phyloP scores from a whole-genome alignment of 2,329 filamentous ascomycete species.

The Fusarium praegraminearum region DNA sequence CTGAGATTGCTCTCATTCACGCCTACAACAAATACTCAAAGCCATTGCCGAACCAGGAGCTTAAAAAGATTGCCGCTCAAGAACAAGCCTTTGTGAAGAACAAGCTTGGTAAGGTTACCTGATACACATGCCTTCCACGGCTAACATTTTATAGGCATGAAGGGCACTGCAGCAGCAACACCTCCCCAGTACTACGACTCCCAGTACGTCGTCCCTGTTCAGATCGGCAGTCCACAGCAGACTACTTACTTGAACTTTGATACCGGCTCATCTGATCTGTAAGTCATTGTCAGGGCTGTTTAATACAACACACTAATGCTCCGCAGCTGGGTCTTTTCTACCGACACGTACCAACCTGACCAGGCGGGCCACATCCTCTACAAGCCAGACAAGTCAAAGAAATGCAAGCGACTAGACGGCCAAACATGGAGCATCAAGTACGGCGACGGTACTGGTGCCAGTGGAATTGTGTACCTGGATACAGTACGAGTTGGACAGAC shows the following conservation, averaged over 20 bases:
- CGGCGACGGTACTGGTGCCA: slow-evolving; percentile 73
- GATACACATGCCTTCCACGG: fast-evolving
- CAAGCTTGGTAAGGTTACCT: slow-evolving; percentile 39
- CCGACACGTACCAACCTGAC: slow-evolving; percentile 61
- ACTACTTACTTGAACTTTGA: slow-evolving; percentile 76
- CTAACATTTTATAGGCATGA: slow-evolving; percentile 14
- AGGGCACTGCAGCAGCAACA: slow-evolving; percentile 45
- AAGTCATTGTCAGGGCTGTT: slow-evolving; percentile 14
- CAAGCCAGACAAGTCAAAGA: slow-evolving; percentile 59
- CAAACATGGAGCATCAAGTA: slow-evolving; percentile 71
- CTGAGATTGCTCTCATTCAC: slow-evolving; percentile 45
- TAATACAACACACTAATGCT: slow-evolving; percentile 31
- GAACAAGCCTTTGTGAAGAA: slow-evolving; percentile 37
- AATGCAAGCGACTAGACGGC: slow-evolving; percentile 56
- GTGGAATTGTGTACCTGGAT: slow-evolving; percentile 74
- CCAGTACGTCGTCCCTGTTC: slow-evolving; percentile 72
- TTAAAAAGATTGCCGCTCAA: slow-evolving; percentile 44
- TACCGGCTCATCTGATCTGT: slow-evolving; percentile 68
- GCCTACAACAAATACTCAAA: slow-evolving; percentile 56
- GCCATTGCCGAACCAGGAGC: slow-evolving; percentile 43
- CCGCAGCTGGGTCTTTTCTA: slow-evolving; percentile 76
- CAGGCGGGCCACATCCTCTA: slow-evolving; percentile 69
- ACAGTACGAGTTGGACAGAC: slow-evolving; percentile 71
- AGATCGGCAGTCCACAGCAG: slow-evolving; percentile 68
- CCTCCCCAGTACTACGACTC: slow-evolving; percentile 59